phyloP scores from a whole-genome alignment of 2,329 filamentous ascomycete species.

The Trichoderma endophyticum region DNA sequence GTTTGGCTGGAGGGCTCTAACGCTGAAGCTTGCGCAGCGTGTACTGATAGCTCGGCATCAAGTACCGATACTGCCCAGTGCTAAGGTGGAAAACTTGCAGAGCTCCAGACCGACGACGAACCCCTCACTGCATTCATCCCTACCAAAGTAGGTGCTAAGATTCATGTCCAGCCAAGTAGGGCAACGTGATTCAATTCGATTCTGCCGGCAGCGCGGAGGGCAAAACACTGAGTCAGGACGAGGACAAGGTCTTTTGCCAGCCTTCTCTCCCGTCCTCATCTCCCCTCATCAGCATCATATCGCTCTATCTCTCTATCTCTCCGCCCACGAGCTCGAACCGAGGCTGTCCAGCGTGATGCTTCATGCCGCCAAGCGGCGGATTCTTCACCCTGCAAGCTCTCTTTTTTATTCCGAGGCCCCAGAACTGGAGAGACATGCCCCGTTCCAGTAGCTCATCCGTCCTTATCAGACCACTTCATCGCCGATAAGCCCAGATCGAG shows the following conservation, averaged over 20 bases:
- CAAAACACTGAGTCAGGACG: neutral
- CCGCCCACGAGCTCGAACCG: neutral
- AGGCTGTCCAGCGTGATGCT: neutral
- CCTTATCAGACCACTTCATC: slow-evolving; percentile 3
- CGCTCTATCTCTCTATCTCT: neutral
- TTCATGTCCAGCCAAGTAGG: neutral
- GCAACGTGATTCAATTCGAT: neutral
- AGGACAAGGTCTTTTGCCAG: neutral
- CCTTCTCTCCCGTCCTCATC: neutral
- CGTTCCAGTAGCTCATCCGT: neutral
- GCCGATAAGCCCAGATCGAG: neutral
- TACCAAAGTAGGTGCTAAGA: neutral
- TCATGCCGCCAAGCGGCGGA: neutral
- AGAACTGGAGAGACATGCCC: neutral
- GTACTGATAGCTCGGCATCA: neutral
- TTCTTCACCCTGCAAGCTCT: neutral
- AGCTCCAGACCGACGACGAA: slow-evolving; percentile 1
- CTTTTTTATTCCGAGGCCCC: neutral
- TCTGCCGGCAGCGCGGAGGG: neutral
- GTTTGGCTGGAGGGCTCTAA: neutral
- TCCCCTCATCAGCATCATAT: neutral
- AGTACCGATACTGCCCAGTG: neutral
- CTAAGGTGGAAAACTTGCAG: neutral
- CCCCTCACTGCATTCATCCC: neutral
- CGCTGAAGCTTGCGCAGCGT: neutral